phyloP scores from a whole-genome alignment of 805 yeast species.

The Torulaspora microellipsoides region DNA sequence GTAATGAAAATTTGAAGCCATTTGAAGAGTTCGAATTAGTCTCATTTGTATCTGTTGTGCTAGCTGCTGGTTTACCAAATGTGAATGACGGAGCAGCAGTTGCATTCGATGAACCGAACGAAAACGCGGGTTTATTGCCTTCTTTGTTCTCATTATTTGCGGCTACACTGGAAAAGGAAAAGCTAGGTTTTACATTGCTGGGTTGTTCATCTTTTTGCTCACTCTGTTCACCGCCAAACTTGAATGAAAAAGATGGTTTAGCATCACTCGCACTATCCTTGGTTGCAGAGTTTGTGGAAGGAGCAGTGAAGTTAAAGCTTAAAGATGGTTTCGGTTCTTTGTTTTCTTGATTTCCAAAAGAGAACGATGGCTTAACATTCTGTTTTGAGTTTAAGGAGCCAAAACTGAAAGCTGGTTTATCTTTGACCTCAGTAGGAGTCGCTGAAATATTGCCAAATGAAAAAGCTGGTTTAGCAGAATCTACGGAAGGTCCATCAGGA shows the following conservation, averaged over 20 bases:
- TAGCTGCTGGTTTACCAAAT: slow-evolving; percentile 17
- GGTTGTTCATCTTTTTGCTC: slow-evolving; percentile 3
- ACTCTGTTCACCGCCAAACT: slow-evolving; percentile 6
- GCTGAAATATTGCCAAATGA: slow-evolving; percentile 6
- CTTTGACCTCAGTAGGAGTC: background rate
- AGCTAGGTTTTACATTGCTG: slow-evolving; percentile 13
- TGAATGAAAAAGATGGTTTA: slow-evolving; percentile 13
- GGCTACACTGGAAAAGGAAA: slow-evolving; percentile 19
- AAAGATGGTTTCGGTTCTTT: slow-evolving; percentile 8
- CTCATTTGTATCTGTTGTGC: background rate
- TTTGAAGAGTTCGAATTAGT: slow-evolving; percentile 15
- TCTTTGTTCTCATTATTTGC: slow-evolving; percentile 10
- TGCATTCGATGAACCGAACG: slow-evolving; percentile 14
- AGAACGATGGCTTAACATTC: slow-evolving; percentile 23
- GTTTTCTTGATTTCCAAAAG: slow-evolving; percentile 21
- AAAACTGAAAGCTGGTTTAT: slow-evolving; percentile 7
- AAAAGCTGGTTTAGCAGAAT: slow-evolving; percentile 8
- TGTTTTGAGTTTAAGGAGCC: slow-evolving; percentile 7
- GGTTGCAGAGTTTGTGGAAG: background rate
- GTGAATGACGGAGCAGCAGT: slow-evolving; percentile 18
- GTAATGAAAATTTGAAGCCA: slow-evolving; percentile 34
- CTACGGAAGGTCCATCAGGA: background rate
- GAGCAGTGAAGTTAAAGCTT: slow-evolving; percentile 7
- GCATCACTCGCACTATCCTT: background rate
- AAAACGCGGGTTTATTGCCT: slow-evolving; percentile 19